Evolutionary conservation across 148 eudicot species (phyloP).

Genomic region (Silene conica): DNA sequence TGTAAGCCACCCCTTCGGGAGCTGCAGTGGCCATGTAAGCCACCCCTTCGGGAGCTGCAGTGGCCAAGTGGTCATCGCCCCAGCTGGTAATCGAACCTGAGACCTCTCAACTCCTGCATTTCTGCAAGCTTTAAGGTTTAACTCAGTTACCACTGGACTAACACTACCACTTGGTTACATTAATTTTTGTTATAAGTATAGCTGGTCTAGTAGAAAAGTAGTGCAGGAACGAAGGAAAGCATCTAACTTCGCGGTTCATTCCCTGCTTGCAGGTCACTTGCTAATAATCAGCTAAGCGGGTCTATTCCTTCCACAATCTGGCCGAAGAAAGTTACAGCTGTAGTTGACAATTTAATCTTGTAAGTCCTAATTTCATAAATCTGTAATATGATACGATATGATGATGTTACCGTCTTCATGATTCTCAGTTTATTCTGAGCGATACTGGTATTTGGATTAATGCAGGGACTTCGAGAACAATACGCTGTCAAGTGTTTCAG

Average conservation of each 20-base stretch:
- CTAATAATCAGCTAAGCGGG: slow-evolving; percentile 49
- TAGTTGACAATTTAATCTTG: slow-evolving; percentile 37
- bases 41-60: no score
- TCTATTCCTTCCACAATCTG: slow-evolving; percentile 56
- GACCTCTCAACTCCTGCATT: no score
- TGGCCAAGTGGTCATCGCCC: no score
- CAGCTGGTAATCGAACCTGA: no score
- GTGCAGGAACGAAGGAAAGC: neutral
- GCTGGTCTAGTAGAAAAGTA: neutral
- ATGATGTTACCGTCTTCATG: neutral
- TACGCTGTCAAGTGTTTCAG: slow-evolving; percentile 43
- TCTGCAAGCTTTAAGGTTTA: no score
- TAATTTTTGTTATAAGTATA: neutral
- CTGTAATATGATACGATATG: no score
- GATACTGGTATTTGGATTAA: slow-evolving; percentile 3
- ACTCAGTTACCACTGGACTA: no score
- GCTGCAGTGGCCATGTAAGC: no score
- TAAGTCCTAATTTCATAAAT: slow-evolving; percentile 28
- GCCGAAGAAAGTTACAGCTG: slow-evolving; percentile 42
- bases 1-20: no score
- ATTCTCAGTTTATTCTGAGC: neutral
- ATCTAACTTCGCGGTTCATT: neutral
- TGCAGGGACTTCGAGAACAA: slow-evolving; percentile 70
- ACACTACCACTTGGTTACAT: no score
- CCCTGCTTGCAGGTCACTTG: slow-evolving; percentile 46